Evolutionary conservation across 2,329 filamentous ascomycete genomes (phyloP).

Genomic region (Verticillium longisporum): DNA sequence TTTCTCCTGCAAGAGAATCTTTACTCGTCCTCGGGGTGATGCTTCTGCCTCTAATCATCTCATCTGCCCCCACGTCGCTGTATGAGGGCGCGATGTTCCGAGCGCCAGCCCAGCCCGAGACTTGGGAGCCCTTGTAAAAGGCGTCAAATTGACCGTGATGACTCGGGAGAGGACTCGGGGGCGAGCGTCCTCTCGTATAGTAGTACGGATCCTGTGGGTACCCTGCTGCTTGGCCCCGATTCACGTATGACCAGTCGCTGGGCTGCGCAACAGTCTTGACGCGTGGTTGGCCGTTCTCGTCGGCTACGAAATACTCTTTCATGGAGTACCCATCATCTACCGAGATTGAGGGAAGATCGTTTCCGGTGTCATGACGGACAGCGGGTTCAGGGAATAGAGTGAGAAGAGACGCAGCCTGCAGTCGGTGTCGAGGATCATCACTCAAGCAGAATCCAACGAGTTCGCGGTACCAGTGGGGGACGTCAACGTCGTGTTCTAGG

Average conservation of each 20-base stretch:
- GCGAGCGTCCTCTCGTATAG: conserved; percentile 44
- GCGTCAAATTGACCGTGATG: conserved; percentile 29
- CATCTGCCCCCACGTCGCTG: conserved; percentile 23
- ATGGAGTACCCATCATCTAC: conserved; percentile 31
- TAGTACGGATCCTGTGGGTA: conserved; percentile 36
- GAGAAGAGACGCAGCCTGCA: conserved; percentile 68
- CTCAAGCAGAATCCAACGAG: conserved; percentile 73
- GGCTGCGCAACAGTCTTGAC: conserved; percentile 33
- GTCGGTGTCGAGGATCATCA: conserved; percentile 63
- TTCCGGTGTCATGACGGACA: neutral
- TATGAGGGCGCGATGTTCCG: conserved; percentile 30
- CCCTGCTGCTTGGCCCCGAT: conserved; percentile 23
- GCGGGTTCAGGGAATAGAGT: conserved; percentile 51
- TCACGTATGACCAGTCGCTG: conserved; percentile 35
- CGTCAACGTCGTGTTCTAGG: conserved; percentile 48
- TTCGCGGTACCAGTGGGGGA: conserved; percentile 73
- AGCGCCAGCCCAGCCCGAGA: conserved; percentile 30
- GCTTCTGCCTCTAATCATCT: conserved; percentile 8
- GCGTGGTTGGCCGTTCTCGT: conserved; percentile 25
- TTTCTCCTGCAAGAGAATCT: neutral
- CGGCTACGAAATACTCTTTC: conserved; percentile 31
- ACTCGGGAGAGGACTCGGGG: conserved; percentile 42
- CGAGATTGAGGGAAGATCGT: conserved; percentile 21
- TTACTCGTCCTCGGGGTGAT: conserved; percentile 10
- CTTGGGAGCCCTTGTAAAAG: conserved; percentile 17